A percentile compares a stretch with the other conserved stretches of the same genome.
phyloP scores from a whole-genome alignment of 768 basidiomycete genomes.

The Phlegmacium glaucopus region DNA sequence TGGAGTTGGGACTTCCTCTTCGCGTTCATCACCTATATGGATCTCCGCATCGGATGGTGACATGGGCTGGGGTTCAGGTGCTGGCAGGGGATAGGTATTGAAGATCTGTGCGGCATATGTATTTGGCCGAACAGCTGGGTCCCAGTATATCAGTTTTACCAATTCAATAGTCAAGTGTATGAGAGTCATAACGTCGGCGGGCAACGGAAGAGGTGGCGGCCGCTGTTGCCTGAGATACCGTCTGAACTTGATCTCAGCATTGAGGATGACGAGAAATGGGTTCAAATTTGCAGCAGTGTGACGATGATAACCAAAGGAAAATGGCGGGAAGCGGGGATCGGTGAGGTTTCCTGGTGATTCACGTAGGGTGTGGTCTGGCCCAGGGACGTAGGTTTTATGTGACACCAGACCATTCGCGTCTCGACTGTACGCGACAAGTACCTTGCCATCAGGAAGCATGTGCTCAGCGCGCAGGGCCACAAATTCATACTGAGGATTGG shows the following conservation, averaged over 20 bases:
- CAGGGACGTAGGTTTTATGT: neutral
- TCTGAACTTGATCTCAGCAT: neutral
- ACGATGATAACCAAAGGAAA: neutral
- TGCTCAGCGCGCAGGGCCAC: neutral
- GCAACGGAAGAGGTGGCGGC: neutral
- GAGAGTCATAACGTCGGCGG: neutral
- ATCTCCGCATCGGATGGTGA: neutral
- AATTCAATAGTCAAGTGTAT: neutral
- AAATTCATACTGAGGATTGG: neutral
- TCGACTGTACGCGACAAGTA: neutral
- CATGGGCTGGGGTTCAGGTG: neutral
- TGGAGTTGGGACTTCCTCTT: neutral
- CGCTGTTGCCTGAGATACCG: neutral
- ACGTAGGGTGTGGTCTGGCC: neutral
- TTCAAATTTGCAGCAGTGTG: neutral
- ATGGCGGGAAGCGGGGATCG: neutral
- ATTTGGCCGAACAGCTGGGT: neutral
- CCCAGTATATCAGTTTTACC: neutral
- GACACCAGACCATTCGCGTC: neutral
- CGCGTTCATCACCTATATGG: neutral
- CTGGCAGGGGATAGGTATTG: neutral
- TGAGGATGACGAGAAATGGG: neutral
- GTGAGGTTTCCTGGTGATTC: neutral
- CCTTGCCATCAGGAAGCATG: neutral
- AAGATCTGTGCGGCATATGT: neutral